These are phyloP conservation scores for Cystobasidium ongulense DNA, from an alignment of 768 basidiomycete species.

Conservation along the genomic window DNA sequence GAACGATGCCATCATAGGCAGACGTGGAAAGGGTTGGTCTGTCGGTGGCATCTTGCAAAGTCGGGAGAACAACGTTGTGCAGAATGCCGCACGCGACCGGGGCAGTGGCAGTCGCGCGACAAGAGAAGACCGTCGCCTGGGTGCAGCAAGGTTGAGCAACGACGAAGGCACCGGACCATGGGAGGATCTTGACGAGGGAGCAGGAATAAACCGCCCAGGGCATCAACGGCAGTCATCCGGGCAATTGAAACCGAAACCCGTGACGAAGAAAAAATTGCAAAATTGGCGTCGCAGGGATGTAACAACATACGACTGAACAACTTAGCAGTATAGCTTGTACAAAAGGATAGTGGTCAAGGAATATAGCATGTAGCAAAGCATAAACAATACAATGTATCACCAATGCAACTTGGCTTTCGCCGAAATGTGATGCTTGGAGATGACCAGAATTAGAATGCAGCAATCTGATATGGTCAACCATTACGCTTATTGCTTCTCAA, in stretches of 20 bases:
- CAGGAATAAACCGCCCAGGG: not conserved
- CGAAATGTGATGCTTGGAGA: too few relatives aligned
- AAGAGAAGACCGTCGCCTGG: slow-evolving; percentile 20
- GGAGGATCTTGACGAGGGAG: not conserved
- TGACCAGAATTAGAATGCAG: too few relatives aligned
- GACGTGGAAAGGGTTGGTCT: slow-evolving; percentile 20
- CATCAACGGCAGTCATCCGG: not conserved
- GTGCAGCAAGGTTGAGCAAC: not conserved
- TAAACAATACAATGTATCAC: too few relatives aligned
- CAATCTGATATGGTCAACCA: too few relatives aligned
- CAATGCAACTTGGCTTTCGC: too few relatives aligned
- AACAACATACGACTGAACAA: slow-evolving; percentile 19
- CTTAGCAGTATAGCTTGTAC: not conserved
- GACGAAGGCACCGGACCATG: not conserved
- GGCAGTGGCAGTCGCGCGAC: not conserved
- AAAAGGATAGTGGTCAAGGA: too few relatives aligned
- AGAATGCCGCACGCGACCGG: not conserved
- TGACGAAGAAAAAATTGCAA: slow-evolving; percentile 7
- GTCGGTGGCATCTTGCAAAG: slow-evolving; percentile 22
- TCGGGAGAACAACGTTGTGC: slow-evolving; percentile 8
- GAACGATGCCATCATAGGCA: slow-evolving; percentile 26
- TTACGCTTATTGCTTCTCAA: not conserved
- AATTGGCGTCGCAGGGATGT: slow-evolving; percentile 27
- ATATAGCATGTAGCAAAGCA: not conserved
- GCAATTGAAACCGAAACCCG: slow-evolving; percentile 7